Conservation (phyloP, 2,329 filamentous ascomycete genomes). For the Fulvia fulva region DNA sequence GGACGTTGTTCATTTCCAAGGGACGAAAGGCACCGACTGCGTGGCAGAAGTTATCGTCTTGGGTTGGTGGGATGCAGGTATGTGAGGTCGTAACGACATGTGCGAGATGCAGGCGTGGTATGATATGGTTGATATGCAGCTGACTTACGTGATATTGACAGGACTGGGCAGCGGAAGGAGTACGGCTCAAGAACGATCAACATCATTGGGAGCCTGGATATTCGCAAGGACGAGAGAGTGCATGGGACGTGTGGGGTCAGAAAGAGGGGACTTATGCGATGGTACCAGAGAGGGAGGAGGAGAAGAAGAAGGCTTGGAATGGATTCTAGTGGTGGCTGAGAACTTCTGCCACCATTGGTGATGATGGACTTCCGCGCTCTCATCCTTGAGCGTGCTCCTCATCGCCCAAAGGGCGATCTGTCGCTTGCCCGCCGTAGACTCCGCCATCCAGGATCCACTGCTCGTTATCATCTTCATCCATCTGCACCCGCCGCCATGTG, state of each 20-base stretch:
- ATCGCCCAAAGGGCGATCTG: conserved; percentile 6
- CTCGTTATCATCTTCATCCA: conserved; percentile 52
- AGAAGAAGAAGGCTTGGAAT: conserved; percentile 8
- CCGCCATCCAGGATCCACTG: conserved; percentile 52
- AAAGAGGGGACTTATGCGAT: conserved; percentile 4
- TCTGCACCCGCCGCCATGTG: conserved; percentile 49
- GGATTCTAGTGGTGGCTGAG: neutral
- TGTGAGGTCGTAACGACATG: no score
- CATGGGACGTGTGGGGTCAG: neutral
- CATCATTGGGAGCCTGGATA: conserved; percentile 6
- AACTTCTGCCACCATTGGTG: neutral
- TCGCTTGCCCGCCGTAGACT: conserved; percentile 38
- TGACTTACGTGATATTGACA: neutral
- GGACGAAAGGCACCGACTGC: conserved; percentile 24
- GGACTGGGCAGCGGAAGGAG: conserved; percentile 5
- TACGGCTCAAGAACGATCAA: conserved; percentile 5
- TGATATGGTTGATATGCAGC: neutral
- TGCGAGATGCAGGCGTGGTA: no score
- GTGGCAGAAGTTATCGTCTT: conserved; percentile 15
- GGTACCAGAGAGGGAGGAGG: neutral
- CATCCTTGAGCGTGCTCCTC: conserved; percentile 15
- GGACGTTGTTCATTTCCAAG: conserved; percentile 33
- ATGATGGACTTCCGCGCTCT: no score
- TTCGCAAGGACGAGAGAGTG: neutral
- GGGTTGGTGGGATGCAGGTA: conserved; percentile 15